Evolutionary conservation across 1,139 yeast species (phyloP).

Genomic region (Saccharomycopsis hybrid): DNA sequence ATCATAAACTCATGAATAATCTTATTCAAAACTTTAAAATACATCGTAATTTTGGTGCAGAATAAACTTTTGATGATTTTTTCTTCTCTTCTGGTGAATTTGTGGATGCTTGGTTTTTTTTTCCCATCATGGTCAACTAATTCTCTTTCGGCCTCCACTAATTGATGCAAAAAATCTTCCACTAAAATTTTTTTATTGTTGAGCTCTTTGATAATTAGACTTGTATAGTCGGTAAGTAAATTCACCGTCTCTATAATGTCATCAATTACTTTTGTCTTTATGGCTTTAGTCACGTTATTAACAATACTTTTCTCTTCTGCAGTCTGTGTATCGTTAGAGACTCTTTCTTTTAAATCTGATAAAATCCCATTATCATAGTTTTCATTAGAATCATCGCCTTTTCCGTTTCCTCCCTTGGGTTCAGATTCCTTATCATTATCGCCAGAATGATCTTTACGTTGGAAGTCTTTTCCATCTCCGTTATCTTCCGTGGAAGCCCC

Average conservation of each 20-base stretch:
- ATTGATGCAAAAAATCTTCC: not conserved
- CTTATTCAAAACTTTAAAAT: not conserved
- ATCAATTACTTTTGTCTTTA: not conserved
- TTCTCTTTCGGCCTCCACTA: not conserved
- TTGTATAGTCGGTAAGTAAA: not conserved
- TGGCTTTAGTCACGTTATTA: too few species aligned
- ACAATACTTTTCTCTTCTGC: too few species aligned
- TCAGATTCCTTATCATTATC: too few species aligned
- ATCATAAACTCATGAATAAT: not conserved
- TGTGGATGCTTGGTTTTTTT: conserved; percentile 5
- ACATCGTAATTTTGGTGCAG: not conserved
- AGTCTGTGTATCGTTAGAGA: too few species aligned
- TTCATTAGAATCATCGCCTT: too few species aligned
- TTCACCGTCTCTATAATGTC: not conserved
- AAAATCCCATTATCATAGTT: too few species aligned
- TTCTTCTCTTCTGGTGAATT: conserved; percentile 11
- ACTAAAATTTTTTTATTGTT: conserved; percentile 1
- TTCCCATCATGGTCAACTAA: not conserved
- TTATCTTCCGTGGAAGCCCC: not conserved
- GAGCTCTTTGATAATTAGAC: not conserved
- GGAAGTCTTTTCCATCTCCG: too few species aligned
- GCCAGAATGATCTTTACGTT: too few species aligned
- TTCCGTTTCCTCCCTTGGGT: too few species aligned
- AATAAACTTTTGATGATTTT: conserved; percentile 2
- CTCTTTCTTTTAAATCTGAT: too few species aligned